Conservation (phyloP, 257 asterid genomes). For the Solanum chmielewskii region DNA sequence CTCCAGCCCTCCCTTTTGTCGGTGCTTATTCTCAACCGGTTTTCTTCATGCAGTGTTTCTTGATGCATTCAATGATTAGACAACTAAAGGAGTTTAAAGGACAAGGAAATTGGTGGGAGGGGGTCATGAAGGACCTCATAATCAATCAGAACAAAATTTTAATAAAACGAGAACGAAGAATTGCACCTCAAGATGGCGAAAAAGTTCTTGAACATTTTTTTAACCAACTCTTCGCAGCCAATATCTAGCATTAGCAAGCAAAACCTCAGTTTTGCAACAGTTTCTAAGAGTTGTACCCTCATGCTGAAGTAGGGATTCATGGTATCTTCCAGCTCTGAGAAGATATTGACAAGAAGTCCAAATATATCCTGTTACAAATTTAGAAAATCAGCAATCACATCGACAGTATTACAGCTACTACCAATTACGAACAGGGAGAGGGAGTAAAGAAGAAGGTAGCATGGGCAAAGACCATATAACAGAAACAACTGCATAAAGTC, state of each 20-base stretch:
- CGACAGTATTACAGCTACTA: neutral
- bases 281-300: slow-evolving; percentile 54
- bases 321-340: slow-evolving; percentile 53
- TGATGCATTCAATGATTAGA: neutral
- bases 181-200: slow-evolving; percentile 61
- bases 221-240: slow-evolving; percentile 67
- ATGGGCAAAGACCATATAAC: neutral
- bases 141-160: neutral
- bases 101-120: neutral
- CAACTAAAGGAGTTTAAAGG: neutral
- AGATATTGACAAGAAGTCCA: slow-evolving; percentile 45
- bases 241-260: slow-evolving; percentile 66
- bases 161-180: neutral
- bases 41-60: neutral
- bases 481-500: neutral
- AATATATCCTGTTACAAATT: slow-evolving; percentile 49
- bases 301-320: slow-evolving; percentile 42
- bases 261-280: slow-evolving; percentile 49
- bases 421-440: neutral
- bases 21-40: neutral
- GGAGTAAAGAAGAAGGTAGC: neutral
- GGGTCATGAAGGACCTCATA: neutral
- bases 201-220: slow-evolving; percentile 60
- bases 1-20: neutral
- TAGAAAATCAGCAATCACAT: neutral